Evolutionary conservation across 2,329 filamentous ascomycete species (phyloP).

Genomic region (Eutypella sp.): DNA sequence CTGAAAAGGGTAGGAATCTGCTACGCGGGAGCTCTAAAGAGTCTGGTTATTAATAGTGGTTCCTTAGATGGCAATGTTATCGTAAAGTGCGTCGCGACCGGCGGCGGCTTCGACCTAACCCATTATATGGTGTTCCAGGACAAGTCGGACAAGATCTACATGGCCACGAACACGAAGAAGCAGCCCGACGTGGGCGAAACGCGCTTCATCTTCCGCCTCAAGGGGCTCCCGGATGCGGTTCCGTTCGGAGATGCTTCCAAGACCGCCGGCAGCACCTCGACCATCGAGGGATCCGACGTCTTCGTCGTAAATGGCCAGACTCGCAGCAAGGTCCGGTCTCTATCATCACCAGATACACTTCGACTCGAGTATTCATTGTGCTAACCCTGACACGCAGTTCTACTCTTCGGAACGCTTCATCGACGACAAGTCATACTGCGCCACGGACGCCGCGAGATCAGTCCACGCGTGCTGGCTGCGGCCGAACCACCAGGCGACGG

Average conservation of each 20-base stretch:
- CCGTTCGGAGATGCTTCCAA: conserved; percentile 40
- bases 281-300: conserved; percentile 43
- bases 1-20: conserved; percentile 19
- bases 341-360: neutral
- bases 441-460: conserved; percentile 25
- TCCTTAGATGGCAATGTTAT: conserved; percentile 44
- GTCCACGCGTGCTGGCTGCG: conserved; percentile 26
- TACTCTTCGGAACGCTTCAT: conserved; percentile 58
- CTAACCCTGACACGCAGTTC: conserved; percentile 31
- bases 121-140: conserved; percentile 50
- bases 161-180: conserved; percentile 46
- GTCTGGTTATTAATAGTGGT: too few relatives aligned
- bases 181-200: conserved; percentile 44
- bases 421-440: conserved; percentile 52
- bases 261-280: conserved; percentile 35
- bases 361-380: neutral
- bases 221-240: conserved; percentile 32
- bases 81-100: conserved; percentile 46
- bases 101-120: conserved; percentile 37
- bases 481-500: conserved; percentile 42
- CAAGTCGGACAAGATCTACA: conserved; percentile 43
- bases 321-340: conserved; percentile 44
- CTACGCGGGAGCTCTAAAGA: conserved; percentile 42
- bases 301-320: conserved; percentile 50
- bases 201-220: conserved; percentile 42